Evolutionary conservation across 768 basidiomycete genomes (phyloP).

Genomic region (Kwoniella dejecticola): DNA sequence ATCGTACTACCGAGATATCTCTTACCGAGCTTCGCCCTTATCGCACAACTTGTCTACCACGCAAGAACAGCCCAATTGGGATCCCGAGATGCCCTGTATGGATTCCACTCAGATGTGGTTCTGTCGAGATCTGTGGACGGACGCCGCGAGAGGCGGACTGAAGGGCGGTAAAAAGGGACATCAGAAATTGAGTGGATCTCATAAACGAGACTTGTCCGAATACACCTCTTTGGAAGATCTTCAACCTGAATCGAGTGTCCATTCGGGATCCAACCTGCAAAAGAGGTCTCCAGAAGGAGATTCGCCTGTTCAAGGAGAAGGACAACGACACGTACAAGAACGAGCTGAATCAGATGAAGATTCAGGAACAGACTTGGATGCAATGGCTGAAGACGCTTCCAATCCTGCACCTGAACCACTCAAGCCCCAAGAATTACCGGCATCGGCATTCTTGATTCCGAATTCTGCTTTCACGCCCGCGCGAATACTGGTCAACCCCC

Average conservation of each 20-base stretch:
- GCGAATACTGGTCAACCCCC: slow-evolving; percentile 89
- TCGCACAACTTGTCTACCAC: slow-evolving; percentile 73
- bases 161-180: slow-evolving; percentile 52
- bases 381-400: slow-evolving; percentile 50
- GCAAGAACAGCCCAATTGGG: slow-evolving; percentile 64
- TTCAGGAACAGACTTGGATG: slow-evolving; percentile 51
- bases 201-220: slow-evolving; percentile 38
- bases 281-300: background rate
- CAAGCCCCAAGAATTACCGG: slow-evolving; percentile 49
- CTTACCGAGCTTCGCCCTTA: slow-evolving; percentile 77
- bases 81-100: slow-evolving; percentile 81
- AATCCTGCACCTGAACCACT: slow-evolving; percentile 52
- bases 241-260: slow-evolving; percentile 1
- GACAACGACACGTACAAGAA: background rate
- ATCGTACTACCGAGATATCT: slow-evolving; percentile 88
- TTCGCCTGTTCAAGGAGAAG: too few relatives aligned
- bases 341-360: slow-evolving; percentile 44
- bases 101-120: slow-evolving; percentile 98
- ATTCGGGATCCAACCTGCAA: background rate
- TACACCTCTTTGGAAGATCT: background rate
- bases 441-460: slow-evolving; percentile 64
- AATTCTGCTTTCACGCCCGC: slow-evolving; percentile 85
- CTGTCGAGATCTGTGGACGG: slow-evolving; percentile 95
- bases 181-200: slow-evolving; percentile 32
- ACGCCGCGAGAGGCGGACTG: slow-evolving; percentile 71